A percentile compares a stretch with the other conserved stretches of the same genome.
phyloP scores from a whole-genome alignment of 2,329 filamentous ascomycete genomes.

The Gaeumannomyces tritici region DNA sequence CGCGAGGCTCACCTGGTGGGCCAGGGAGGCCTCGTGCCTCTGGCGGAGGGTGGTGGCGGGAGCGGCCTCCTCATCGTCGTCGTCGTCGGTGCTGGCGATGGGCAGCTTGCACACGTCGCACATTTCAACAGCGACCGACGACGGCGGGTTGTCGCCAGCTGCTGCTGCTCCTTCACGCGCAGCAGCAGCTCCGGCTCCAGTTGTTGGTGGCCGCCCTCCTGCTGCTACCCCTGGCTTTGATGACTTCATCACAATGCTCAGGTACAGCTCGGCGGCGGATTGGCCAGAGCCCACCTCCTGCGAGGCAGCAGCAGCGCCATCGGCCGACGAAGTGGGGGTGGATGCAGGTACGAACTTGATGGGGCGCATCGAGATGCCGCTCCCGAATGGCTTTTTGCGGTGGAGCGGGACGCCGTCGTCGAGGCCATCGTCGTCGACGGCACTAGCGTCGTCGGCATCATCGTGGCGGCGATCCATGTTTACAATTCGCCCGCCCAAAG shows the following conservation, averaged over 20 bases:
- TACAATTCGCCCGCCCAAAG: no score
- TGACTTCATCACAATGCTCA: constrained; percentile 44
- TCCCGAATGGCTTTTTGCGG: constrained; percentile 42
- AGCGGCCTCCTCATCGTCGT: not conserved
- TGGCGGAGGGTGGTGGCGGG: not conserved
- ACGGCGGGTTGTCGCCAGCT: not conserved
- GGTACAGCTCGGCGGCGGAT: constrained; percentile 50
- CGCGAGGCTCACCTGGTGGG: constrained; percentile 60
- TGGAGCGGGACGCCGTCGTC: constrained; percentile 43
- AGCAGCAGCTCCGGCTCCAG: no score
- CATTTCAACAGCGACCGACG: constrained; percentile 14
- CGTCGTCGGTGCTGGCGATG: constrained; percentile 18
- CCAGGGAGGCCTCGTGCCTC: constrained; percentile 51
- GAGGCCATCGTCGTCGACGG: constrained; percentile 11
- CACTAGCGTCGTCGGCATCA: not conserved
- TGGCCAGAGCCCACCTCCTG: constrained; percentile 13
- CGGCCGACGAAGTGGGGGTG: not conserved
- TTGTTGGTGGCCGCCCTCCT: no score
- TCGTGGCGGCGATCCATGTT: not conserved
- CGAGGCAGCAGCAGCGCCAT: constrained; percentile 2
- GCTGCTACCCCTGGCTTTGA: not conserved
- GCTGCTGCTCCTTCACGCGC: no score
- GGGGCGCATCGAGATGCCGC: constrained; percentile 41
- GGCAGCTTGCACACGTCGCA: constrained; percentile 56
- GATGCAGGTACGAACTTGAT: constrained; percentile 48